phyloP scores from a whole-genome alignment of 2,329 filamentous ascomycete genomes.

The Elsinoe fawcettii region DNA sequence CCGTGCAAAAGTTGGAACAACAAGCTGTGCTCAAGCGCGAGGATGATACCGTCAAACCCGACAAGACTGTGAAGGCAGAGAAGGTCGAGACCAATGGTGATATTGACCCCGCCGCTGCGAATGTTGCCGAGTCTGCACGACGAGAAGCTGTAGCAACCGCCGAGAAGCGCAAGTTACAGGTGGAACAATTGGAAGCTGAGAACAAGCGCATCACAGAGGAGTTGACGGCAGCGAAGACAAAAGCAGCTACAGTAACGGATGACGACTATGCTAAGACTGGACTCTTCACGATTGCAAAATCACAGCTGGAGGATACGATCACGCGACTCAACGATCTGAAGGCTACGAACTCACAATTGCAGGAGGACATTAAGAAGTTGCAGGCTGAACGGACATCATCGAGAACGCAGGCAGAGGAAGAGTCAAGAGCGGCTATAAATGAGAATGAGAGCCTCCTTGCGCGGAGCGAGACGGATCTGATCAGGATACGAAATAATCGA shows the following conservation, averaged over 20 bases:
- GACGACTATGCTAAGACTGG: constrained; percentile 92
- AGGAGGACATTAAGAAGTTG: constrained; percentile 76
- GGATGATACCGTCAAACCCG: constrained; percentile 30
- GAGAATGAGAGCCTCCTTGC: constrained; percentile 79
- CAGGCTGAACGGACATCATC: constrained; percentile 79
- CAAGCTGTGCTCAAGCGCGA: constrained; percentile 68
- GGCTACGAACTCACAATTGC: constrained; percentile 74
- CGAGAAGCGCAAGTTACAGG: constrained; percentile 78
- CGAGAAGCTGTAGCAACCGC: constrained; percentile 70
- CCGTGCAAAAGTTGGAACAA: constrained; percentile 86
- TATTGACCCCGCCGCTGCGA: constrained; percentile 47
- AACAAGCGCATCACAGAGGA: constrained; percentile 70
- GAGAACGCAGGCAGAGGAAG: constrained; percentile 70
- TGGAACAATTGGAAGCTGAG: constrained; percentile 70
- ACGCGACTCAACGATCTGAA: constrained; percentile 87
- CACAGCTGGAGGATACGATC: constrained; percentile 85
- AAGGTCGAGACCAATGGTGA: constrained; percentile 45
- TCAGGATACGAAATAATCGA: constrained; percentile 71
- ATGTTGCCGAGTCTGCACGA: constrained; percentile 66
- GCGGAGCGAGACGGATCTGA: constrained; percentile 73
- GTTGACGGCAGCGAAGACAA: constrained; percentile 62
- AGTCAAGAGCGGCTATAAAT: constrained; percentile 61
- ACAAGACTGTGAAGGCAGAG: constrained; percentile 41
- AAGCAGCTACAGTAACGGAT: constrained; percentile 67
- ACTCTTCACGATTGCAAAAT: constrained; percentile 84